Evolutionary conservation across 108 stramenopile genomes (phyloP), one percentile per base, ranked within the genome.

Genomic region (Mayamaea pseudoterrestris): DNA sequence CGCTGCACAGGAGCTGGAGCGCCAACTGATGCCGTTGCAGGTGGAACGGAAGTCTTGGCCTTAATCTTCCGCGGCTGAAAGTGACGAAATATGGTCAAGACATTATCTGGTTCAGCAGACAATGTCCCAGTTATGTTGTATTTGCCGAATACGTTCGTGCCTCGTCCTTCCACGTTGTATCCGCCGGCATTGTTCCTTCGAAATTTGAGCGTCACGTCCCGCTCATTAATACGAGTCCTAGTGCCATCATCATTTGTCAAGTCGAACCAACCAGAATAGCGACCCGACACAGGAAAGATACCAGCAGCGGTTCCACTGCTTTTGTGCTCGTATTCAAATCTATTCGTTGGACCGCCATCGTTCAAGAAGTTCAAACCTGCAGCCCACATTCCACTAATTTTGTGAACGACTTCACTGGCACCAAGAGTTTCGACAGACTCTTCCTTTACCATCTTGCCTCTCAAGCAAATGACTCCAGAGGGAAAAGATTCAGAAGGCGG

Each of bases 311-410:
- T 64, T 14, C 49, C 57, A 1, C 69, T 68, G 30, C 65, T 68
- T 41, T 78, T 80, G 61, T 90, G 83, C 51, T 90, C 83, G 50
- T 83, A 90, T 35, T 90, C 81, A 48, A 90, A 90, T 42, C 60
- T 58, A 43, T 78, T 80, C 52, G 72, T 82, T 24, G 78, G 34
- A 3, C 76, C 81, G 11, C 47, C 42, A 13, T 27, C 46, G 43
- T 80, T 83, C 27, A 90, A 69, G 8, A 64, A 29, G 46, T 83
- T 65, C 5, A 90, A 52, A 37, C 83, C 79, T 2, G 67, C 39
- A 4, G 83, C 63, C 89, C 89, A 90, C 52, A 83, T 57, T 5
- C 89, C 89, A 41, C 57, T 49, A 24, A 85, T 78, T 30, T 69
- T 63, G 39, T 86, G 78, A 17, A 80, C 63, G 1, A 69, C 61